phyloP scores from a whole-genome alignment of 768 basidiomycete genomes.

The Lentinula sp. region DNA sequence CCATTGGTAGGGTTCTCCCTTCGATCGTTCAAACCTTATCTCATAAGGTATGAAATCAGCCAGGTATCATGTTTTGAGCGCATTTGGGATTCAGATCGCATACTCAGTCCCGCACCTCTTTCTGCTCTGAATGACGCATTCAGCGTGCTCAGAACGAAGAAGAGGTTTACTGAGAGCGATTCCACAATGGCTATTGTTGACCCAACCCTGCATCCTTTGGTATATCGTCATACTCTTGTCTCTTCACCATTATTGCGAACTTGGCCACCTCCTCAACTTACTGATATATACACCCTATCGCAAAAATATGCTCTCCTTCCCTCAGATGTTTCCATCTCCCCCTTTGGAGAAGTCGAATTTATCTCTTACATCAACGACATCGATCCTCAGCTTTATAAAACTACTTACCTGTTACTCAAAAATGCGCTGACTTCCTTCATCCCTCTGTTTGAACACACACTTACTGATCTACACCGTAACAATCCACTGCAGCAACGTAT shows the following conservation, averaged over 20 bases:
- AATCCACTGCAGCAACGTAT: conserved; percentile 40
- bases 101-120: conserved; percentile 14
- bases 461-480: conserved; percentile 46
- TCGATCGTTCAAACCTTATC: not conserved
- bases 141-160: conserved; percentile 11
- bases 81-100: conserved; percentile 38
- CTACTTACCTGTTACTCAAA: conserved; percentile 26
- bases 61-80: conserved; percentile 53
- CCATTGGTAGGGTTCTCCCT: conserved; percentile 24
- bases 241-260: conserved; percentile 19
- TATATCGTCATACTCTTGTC: conserved; percentile 34
- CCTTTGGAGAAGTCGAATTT: conserved; percentile 22
- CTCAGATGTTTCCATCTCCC: conserved; percentile 31
- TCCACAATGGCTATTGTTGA: conserved; percentile 29
- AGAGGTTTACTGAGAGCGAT: conserved; percentile 12
- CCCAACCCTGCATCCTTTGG: conserved; percentile 29
- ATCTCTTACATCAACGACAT: conserved; percentile 52
- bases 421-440: conserved; percentile 28
- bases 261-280: conserved; percentile 20
- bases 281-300: conserved; percentile 35
- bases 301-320: conserved; percentile 35
- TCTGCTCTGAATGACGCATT: conserved; percentile 17
- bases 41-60: conserved; percentile 18
- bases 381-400: conserved; percentile 22
- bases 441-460: conserved; percentile 45